Conservation (phyloP, 495 filamentous ascomycete genomes). For the Monascus purpureus region DNA sequence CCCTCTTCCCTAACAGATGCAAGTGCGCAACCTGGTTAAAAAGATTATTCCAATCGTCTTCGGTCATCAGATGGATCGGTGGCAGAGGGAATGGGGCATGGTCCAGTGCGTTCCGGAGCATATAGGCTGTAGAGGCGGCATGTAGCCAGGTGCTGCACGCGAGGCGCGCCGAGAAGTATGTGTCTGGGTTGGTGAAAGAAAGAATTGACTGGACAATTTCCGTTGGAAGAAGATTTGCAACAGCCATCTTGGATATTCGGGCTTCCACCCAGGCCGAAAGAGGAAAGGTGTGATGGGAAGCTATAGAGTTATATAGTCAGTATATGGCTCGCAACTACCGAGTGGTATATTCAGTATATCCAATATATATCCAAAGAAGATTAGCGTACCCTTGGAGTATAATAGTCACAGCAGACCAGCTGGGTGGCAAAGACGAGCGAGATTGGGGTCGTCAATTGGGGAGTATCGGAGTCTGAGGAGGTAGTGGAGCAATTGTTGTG, state of each 20-base stretch:
- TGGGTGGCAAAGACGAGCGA: too few species aligned
- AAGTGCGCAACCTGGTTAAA: slow-evolving; percentile 6
- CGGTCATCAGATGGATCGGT: slow-evolving; percentile 2
- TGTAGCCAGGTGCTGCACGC: slow-evolving; percentile 6
- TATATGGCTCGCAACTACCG: too few species aligned
- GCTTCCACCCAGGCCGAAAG: too few species aligned
- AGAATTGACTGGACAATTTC: slow-evolving; percentile 11
- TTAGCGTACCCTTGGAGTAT: too few species aligned
- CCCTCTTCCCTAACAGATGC: slow-evolving; percentile 5
- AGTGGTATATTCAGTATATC: too few species aligned
- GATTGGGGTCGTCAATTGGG: too few species aligned
- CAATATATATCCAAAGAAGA: too few species aligned
- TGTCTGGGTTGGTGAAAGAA: slow-evolving; percentile 6
- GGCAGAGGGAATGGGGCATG: slow-evolving; percentile 6
- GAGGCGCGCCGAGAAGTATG: slow-evolving; percentile 6
- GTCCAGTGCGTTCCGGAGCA: slow-evolving; percentile 5
- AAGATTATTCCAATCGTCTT: slow-evolving; percentile 7
- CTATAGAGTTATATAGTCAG: too few species aligned
- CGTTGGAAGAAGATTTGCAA: slow-evolving; percentile 4
- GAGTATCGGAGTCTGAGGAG: too few species aligned
- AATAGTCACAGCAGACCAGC: too few species aligned
- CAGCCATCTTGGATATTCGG: slow-evolving; percentile 1
- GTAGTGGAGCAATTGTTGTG: too few species aligned
- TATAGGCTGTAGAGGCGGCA: slow-evolving; percentile 8
- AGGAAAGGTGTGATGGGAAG: too few species aligned